Base-by-base conservation (phyloP, 495 filamentous ascomycete genomes). In the Trichocladium antarcticum region DNA sequence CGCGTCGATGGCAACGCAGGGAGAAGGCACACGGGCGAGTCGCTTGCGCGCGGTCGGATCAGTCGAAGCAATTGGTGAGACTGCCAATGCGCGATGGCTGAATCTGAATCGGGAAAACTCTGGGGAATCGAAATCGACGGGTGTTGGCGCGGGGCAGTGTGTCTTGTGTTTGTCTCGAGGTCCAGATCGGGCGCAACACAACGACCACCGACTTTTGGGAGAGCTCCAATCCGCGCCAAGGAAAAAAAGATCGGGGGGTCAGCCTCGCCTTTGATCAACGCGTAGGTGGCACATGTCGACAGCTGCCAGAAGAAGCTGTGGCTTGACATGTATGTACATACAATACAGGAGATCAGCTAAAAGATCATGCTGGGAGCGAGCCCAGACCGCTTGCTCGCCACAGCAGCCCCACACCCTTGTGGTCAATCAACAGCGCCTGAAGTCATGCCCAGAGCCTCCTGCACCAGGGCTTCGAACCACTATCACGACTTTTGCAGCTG, bases 151-250 rank as follows among this genome's bases (percentile, higher is more conserved):
- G 14, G 20, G 35, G 35, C 27, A 38, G 39, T 3, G 4, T 27
- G 3, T 27, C 34, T 40, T 49, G 20, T 31, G 32, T 52, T 28
- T 43, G 34, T 38, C 35, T 41, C 24, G 8, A 27, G 24, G 24
- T 27, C 24, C 24, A 27, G 24, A 27, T 27, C 24, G 8, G 24
- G 24, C 24, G 24, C 24, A 27, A 27, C 4, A n/a, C n/a, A n/a
- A n/a, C n/a, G n/a, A 40, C 27, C 19, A 47, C 40, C 36, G 47
- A 52, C 42, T 50, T 61, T 61, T 57, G 47, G 46, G 45, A 8
- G 24, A 57, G 53, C 51, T 59, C 42, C 45, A 50, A 42, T 47
- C 17, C 58, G 54, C 58, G 61, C 57, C 56, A 45, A 27, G 24
- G 40, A 45, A 44, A 41, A 53, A 56, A 55, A 49, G 43, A 35